Evolutionary conservation across 2,329 filamentous ascomycete species (phyloP), one percentile per base, ranked within the genome.

Genomic region (Trichoderma breve): DNA sequence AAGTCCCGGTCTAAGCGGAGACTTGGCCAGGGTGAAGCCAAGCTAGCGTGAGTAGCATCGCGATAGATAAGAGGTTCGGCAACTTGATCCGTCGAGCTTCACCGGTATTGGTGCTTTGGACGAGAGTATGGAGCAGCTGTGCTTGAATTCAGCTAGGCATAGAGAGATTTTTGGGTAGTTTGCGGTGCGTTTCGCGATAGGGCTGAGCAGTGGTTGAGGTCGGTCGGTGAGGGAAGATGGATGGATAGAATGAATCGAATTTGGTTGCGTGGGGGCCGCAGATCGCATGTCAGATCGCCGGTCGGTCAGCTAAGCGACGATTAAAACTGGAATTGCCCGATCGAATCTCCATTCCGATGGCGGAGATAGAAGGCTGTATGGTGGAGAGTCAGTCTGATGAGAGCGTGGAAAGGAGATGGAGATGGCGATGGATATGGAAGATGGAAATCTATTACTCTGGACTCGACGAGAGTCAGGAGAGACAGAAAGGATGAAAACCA

Each of bases 51-150:
- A 51, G 30, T 9, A 51, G 66, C 55, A 61, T 61, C 36, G 53
- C 4, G 66, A 69, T 68, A 68, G 36, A 60, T 68, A 51, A 61
- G 55, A 34, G 28, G 18, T 61, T 43, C 66, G 57, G 66, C 18
- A 30, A 6, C 9, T 61, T 28, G 26, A 34, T 51, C 8, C 28
- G 53, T 51, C 18, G 11, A 47, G n/a, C 36, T 43, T 53, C 64
- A 21, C 32, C 11, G 9, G 34, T 39, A n/a, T 28, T 11, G 12
- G 24, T 14, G 53, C 12, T 12, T 32, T 6, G 15, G 11, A 6
- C 9, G 53, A 43, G 4, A 18, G 32, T 30, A 15, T 4, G 11
- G 9, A 7, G 15, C 39, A 12, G 3, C 9, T 14, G 3, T 2
- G 2, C 3, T 57, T 55, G 64, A 28, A 0, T 3, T 6, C 0